Evolutionary conservation across 441 rosid genomes (phyloP), one percentile per base, ranked within the genome.

Genomic region (Pelargonium fulgidum): DNA sequence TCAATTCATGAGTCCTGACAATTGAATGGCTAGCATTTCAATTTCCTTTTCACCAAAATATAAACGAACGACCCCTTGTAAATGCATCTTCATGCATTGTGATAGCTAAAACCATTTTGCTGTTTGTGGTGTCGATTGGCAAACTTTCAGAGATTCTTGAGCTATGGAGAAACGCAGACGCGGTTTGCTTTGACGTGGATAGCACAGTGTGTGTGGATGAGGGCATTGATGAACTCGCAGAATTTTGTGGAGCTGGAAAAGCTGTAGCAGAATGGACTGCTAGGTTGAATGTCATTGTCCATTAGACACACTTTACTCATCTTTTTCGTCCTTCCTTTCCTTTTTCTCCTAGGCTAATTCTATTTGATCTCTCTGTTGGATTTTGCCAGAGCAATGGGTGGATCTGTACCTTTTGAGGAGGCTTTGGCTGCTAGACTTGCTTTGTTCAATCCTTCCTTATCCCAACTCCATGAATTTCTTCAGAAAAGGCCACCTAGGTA

Each of bases 221-320:
- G 84, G 99, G 99, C 52, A 94, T 94, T 48, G 98, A 94, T 77
- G 98, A 94, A 77, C 91, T 94, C 73, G 99, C 98, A 0, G 99
- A 94, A 68, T 94, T 87, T 74, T 94, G 99, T 85, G 98, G 97
- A 73, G 97, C 98, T 70, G 97, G 98, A 74, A 85, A 87, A 72
- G 98, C 97, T 70, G 99, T 94, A 74, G 96, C 96, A 9, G 99
- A 94, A 78, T 94, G 96, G 98, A 94, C 99, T 71, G 98, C 90
- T 48, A 94, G 97, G 99, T 94, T 79, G 71, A 68, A 75, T 77
- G 39, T 58, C 69, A 64, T n/a, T 20, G 14, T 29, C 36, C 36
- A 29, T 29, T 29, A 29, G 36, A 29, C 36, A 29, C 36, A 29
- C 36, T 29, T 9, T 20, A 47, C 69, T 75, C 67, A 63, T 61